phyloP scores from a whole-genome alignment of 2,329 filamentous ascomycete genomes.

The Alternaria sp. region DNA sequence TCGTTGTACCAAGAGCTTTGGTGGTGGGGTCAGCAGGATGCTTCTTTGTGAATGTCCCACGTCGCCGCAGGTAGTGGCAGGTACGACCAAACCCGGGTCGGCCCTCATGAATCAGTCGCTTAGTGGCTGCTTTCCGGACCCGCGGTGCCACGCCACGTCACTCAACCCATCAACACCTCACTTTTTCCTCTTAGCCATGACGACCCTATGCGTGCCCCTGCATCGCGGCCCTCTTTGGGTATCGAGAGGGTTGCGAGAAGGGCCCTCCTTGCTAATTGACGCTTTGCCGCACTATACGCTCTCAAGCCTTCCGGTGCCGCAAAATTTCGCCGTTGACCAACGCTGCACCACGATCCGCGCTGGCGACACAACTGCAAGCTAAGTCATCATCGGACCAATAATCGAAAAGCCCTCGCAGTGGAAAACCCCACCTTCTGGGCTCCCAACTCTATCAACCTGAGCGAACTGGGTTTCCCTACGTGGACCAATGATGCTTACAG shows the following conservation, averaged over 20 bases:
- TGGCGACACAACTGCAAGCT: conserved; percentile 37
- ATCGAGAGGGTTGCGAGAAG: conserved; percentile 22
- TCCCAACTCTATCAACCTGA: conserved; percentile 34
- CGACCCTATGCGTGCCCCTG: conserved; percentile 35
- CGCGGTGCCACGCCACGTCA: conserved; percentile 37
- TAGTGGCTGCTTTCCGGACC: conserved; percentile 13
- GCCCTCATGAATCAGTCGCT: conserved; percentile 22
- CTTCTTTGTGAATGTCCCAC: conserved; percentile 29
- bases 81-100: conserved; percentile 28
- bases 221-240: conserved; percentile 33
- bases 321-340: conserved; percentile 25
- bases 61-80: conserved; percentile 27
- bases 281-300: conserved; percentile 26
- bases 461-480: conserved; percentile 40
- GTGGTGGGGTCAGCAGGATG: conserved; percentile 20
- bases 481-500: conserved; percentile 45
- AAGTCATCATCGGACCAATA: conserved; percentile 34
- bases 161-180: conserved; percentile 33
- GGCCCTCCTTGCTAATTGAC: conserved; percentile 26
- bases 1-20: conserved; percentile 20
- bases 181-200: conserved; percentile 24
- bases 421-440: conserved; percentile 35
- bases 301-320: conserved; percentile 24
- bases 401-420: conserved; percentile 23
- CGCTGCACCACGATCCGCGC: conserved; percentile 33